These are phyloP conservation scores for Colletotrichum siamense DNA, from an alignment of 2,329 filamentous ascomycete genomes.

Conservation along the genomic window DNA sequence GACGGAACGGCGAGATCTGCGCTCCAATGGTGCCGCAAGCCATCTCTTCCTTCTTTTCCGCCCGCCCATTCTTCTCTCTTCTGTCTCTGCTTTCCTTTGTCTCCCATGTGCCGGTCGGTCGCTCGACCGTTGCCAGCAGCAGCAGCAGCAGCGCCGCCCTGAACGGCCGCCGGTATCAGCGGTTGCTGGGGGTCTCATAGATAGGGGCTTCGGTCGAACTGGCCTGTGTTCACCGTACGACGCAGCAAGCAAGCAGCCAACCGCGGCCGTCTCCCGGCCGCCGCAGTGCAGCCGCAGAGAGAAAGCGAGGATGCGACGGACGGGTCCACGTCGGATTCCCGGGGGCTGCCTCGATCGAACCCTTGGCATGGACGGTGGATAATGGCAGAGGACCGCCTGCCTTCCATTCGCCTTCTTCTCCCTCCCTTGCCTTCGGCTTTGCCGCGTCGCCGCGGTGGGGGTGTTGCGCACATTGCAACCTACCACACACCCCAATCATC, in stretches of 20 bases:
- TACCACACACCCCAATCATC: neutral
- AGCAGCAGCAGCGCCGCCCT: neutral
- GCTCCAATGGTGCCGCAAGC: neutral
- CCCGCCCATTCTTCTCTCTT: neutral
- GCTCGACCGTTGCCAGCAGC: neutral
- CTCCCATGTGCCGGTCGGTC: neutral
- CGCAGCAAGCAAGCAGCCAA: neutral
- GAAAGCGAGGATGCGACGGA: neutral
- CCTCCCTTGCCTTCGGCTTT: conserved; percentile 13
- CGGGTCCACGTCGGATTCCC: neutral
- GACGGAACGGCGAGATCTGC: neutral
- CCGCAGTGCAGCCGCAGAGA: neutral
- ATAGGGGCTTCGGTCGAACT: neutral
- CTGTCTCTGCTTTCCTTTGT: neutral
- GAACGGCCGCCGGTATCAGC: neutral
- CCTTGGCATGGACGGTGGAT: neutral
- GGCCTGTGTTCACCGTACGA: neutral
- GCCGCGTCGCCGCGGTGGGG: conserved; percentile 36
- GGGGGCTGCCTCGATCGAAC: neutral
- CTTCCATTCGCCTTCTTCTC: neutral
- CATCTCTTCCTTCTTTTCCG: neutral
- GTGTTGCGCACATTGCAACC: neutral
- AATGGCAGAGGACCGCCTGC: neutral
- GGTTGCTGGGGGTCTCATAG: neutral
- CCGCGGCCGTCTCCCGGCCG: neutral